These are phyloP conservation scores for Anthracocystis walkeri DNA, from an alignment of 1,284 basidiomycete species.

Conservation along the genomic window DNA sequence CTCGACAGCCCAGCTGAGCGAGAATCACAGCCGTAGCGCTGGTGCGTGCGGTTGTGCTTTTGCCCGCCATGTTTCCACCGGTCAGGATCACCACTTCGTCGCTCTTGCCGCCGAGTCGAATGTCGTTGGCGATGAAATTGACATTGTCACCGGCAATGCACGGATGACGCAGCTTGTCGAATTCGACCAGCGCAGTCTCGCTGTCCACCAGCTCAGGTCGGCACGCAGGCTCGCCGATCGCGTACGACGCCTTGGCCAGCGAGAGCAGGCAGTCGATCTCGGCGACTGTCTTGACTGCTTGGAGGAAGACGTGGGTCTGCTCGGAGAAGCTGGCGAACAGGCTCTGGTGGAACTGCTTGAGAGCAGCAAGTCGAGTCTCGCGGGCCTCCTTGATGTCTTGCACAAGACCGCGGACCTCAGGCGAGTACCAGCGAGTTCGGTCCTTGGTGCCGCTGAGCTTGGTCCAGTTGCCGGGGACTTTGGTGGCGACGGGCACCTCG, in stretches of 20 bases:
- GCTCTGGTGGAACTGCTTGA: slow-evolving; percentile 62
- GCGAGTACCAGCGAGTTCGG: slow-evolving; percentile 66
- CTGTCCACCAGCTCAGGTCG: slow-evolving; percentile 87
- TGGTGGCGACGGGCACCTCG: slow-evolving; percentile 64
- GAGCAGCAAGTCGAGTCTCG: slow-evolving; percentile 65
- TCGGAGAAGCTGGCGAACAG: slow-evolving; percentile 83
- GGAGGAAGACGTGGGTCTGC: slow-evolving; percentile 73
- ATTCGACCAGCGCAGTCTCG: slow-evolving; percentile 82
- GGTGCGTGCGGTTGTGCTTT: slow-evolving; percentile 81
- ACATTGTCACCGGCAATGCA: slow-evolving; percentile 70
- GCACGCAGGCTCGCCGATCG: slow-evolving; percentile 91
- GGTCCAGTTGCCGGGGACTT: slow-evolving; percentile 65
- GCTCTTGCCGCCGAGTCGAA: slow-evolving; percentile 82
- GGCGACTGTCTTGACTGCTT: slow-evolving; percentile 76
- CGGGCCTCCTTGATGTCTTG: slow-evolving; percentile 68
- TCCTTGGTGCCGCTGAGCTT: slow-evolving; percentile 66
- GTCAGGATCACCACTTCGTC: slow-evolving; percentile 89
- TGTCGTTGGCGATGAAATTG: slow-evolving; percentile 93
- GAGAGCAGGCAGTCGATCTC: slow-evolving; percentile 94
- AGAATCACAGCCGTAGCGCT: slow-evolving; percentile 95
- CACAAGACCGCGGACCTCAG: slow-evolving; percentile 62
- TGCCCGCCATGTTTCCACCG: slow-evolving; percentile 86
- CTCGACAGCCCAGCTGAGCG: slow-evolving; percentile 97
- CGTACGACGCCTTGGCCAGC: slow-evolving; percentile 86
- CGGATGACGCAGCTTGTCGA: slow-evolving; percentile 86